These are phyloP conservation scores for Phytophthora syringae DNA, from an alignment of 352 stramenopile genomes.

Conservation along the genomic window DNA sequence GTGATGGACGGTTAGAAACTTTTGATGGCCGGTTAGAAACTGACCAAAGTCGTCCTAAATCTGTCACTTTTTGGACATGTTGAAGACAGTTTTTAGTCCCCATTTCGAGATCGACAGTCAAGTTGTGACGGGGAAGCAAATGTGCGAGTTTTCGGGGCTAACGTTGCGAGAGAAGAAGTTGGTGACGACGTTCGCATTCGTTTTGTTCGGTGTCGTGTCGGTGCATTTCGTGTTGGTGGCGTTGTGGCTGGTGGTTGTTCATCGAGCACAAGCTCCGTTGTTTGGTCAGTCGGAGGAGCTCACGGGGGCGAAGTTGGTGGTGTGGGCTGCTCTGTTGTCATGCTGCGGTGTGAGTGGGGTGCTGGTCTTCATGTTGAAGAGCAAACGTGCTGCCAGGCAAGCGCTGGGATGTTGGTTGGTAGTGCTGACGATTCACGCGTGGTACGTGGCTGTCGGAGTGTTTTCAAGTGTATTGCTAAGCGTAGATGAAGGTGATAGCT, in stretches of 20 bases:
- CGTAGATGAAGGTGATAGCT: not conserved
- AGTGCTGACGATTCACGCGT: slow-evolving; percentile 12
- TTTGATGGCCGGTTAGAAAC: too few species aligned
- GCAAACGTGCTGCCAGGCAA: not conserved
- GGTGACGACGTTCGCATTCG: not conserved
- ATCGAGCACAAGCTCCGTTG: slow-evolving; percentile 9
- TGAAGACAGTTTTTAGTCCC: too few species aligned
- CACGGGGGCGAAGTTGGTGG: not conserved
- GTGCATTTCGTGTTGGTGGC: slow-evolving; percentile 21
- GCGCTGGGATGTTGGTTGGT: slow-evolving; percentile 16
- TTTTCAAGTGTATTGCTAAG: not conserved
- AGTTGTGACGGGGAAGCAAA: not conserved
- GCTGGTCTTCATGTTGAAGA: slow-evolving; percentile 1
- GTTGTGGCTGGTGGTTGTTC: slow-evolving; percentile 14
- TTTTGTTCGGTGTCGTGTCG: slow-evolving; percentile 18
- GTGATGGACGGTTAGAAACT: too few species aligned
- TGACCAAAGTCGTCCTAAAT: not conserved
- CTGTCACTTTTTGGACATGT: not conserved
- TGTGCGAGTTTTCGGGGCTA: not conserved
- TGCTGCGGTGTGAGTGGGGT: slow-evolving; percentile 19
- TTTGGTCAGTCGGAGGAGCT: slow-evolving; percentile 24
- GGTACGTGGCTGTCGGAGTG: not conserved
- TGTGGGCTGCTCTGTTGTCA: slow-evolving; percentile 17
- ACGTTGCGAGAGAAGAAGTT: slow-evolving; percentile 4
- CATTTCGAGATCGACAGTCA: not conserved